Base-by-base conservation (phyloP, 139 green algal genomes). In the Coelastrella sp. region DNA sequence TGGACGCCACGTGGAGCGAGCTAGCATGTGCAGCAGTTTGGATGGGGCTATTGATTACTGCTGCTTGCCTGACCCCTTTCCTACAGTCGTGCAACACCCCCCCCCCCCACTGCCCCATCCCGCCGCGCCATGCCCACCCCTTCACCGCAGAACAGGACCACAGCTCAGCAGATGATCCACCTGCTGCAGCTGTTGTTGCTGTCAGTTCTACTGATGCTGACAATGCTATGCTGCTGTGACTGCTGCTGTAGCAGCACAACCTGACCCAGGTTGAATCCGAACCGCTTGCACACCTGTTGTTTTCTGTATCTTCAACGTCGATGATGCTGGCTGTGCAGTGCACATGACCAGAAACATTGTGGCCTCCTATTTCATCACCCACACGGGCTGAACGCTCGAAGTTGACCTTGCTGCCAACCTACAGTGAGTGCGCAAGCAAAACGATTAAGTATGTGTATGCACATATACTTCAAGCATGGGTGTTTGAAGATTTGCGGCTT, bases 281-380 rank as follows among this genome's bases (percentile, higher is more conserved):
- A 47, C 32, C 0, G 0, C 54, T 5, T 19, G 10, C 78, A 13
- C 90, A 89, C 3, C 92, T 90, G 86, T 99, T 99, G 92, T 99
- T 96, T 59, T 95, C 93, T 7, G 89, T 96, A 80, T 96, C 66
- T 81, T 96, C 87, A 5, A 97, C 89, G 0, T 73, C 22, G 2
- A 74, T 57, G 6, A 98, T 92, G 7, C 19, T 23, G 5, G 96
- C 97, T 4, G 92, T 98, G 82, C 92, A 97, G 91, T 98, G 95
- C 3, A 99, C 94, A 87, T 99, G 98, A 5, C 98, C 98, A 4
- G 94, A 97, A 5, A 99, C 96, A 75, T 96, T 97, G 94, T 99
- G 98, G 0, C 98, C 98, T 1, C 98, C 98, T 76, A 99, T 98
- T 92, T 99, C 98, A 81, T 99, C 98, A 7, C 98, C 98, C 7